Evolutionary conservation across 352 stramenopile species (phyloP).

Genomic region (Globisporangium recalcitrans): DNA sequence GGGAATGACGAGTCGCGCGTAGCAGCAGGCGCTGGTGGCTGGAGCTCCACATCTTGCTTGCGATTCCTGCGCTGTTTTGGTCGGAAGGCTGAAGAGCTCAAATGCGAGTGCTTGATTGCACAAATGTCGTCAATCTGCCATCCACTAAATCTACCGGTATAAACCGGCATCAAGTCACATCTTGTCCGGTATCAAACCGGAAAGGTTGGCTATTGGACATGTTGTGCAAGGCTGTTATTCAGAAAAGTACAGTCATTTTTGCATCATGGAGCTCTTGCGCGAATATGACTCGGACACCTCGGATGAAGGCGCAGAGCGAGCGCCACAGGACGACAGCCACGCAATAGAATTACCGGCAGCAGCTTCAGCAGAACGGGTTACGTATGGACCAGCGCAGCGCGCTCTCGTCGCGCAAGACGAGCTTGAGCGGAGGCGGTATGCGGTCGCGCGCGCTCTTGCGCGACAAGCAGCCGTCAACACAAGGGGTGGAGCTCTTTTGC

Average conservation of each 20-base stretch:
- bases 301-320: neutral
- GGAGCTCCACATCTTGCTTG: constrained; percentile 15
- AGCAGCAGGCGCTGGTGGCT: constrained; percentile 7
- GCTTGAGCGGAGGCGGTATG: constrained; percentile 3
- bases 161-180: no score
- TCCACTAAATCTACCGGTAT: neutral
- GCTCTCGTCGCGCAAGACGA: neutral
- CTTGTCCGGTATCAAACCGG: no score
- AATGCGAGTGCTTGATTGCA: constrained; percentile 3
- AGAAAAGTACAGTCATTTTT: neutral
- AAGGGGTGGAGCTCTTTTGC: neutral
- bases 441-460: neutral
- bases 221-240: no score
- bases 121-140: neutral
- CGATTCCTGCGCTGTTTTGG: constrained; percentile 7
- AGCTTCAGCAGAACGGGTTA: no score
- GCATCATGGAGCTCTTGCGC: constrained; percentile 15
- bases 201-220: no score
- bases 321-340: neutral
- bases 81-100: neutral
- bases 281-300: constrained; percentile 12
- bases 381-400: no score
- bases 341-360: neutral
- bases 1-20: constrained; percentile 17
- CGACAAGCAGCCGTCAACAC: neutral